Conservation (phyloP, 2,329 filamentous ascomycete species). For the Trichoderma lentiforme region DNA sequence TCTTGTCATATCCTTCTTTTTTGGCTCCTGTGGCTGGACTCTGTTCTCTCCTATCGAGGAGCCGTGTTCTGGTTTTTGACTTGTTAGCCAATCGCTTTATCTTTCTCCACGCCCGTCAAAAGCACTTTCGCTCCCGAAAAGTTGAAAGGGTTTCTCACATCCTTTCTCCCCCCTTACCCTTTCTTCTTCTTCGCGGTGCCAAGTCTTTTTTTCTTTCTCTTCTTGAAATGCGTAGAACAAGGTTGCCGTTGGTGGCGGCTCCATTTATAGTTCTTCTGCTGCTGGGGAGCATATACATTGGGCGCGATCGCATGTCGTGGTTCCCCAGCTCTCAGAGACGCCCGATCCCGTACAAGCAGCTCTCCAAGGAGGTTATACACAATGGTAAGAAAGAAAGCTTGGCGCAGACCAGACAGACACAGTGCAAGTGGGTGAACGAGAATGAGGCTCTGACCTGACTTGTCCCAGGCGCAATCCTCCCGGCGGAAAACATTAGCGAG, state of each 20-base stretch:
- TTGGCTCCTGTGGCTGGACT: background rate
- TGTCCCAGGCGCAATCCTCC: constrained; percentile 1
- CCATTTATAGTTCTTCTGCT: constrained; percentile 14
- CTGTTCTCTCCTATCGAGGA: background rate
- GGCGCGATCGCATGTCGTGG: background rate
- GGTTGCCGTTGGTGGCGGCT: constrained; percentile 1
- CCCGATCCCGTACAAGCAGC: constrained; percentile 1
- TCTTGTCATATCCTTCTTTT: background rate
- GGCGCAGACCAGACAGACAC: background rate
- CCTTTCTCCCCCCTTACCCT: background rate
- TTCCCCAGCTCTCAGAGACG: background rate
- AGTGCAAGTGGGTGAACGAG: background rate
- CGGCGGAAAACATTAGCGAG: constrained; percentile 12
- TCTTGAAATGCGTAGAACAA: constrained; percentile 5
- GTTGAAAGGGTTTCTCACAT: background rate
- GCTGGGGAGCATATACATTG: constrained; percentile 15
- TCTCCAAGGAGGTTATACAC: background rate
- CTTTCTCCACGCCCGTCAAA: background rate
- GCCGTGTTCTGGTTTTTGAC: background rate
- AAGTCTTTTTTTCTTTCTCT: background rate
- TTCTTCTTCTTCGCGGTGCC: background rate
- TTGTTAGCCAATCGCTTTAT: background rate
- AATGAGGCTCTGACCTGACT: background rate
- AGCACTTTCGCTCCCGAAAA: background rate
- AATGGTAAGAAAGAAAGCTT: background rate